Percentiles rank a stretch among this genome's conserved stretches.
phyloP scores from a whole-genome alignment of 2,329 filamentous ascomycete species.

The Cryphonectria nitschkei region DNA sequence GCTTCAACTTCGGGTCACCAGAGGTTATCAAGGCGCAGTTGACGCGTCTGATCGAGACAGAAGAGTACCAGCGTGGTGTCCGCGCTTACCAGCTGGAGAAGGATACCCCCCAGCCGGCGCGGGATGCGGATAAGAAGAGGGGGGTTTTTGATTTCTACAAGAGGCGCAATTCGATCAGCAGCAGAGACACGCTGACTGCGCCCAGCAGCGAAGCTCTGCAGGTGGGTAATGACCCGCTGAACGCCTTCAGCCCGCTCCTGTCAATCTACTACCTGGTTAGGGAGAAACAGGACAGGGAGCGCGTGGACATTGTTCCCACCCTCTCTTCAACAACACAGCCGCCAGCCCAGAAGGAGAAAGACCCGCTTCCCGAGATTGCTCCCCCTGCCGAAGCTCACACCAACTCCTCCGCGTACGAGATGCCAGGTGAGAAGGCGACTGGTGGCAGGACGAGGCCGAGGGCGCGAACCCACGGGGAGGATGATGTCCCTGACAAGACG shows the following conservation, averaged over 20 bases:
- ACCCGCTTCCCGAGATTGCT: conserved; percentile 70
- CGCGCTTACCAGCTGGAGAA: conserved; percentile 69
- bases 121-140: conserved; percentile 78
- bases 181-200: conserved; percentile 81
- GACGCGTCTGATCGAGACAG: conserved; percentile 84
- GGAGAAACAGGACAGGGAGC: conserved; percentile 88
- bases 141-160: conserved; percentile 96
- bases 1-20: conserved; percentile 92
- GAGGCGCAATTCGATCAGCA: conserved; percentile 84
- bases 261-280: conserved; percentile 96
- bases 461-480: conserved; percentile 91
- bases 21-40: conserved; percentile 84
- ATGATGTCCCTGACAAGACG: conserved; percentile 73
- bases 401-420: conserved; percentile 81
- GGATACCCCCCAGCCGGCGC: conserved; percentile 59
- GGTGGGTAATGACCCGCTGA: conserved; percentile 82
- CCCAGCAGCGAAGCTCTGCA: conserved; percentile 87
- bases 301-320: conserved; percentile 48
- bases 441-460: conserved; percentile 82
- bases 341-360: conserved; percentile 43
- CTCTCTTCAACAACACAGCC: conserved; percentile 35
- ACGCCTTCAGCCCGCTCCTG: conserved; percentile 88
- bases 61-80: conserved; percentile 90
- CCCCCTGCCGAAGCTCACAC: conserved; percentile 88
- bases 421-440: conserved; percentile 85